Evolutionary conservation across 1,284 basidiomycete species (phyloP), one percentile per base, ranked within the genome.

Genomic region (Schizophyllum amplum): DNA sequence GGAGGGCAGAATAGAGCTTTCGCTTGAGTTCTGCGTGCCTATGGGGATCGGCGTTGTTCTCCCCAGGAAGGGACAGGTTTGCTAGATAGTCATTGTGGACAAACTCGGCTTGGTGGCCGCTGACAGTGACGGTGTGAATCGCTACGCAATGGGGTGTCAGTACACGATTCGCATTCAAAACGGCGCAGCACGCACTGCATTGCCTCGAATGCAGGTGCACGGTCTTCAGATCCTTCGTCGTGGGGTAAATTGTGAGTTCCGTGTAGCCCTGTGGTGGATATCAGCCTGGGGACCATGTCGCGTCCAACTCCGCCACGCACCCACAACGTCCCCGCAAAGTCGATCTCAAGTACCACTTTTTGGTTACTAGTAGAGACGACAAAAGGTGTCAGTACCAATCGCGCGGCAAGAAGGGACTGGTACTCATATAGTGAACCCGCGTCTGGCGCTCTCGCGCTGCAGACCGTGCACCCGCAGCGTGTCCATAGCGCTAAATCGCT

Each of bases 21-120:
- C 96, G 83, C 78, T 98, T 98, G 60, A 97, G 79, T 69, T 98
- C 96, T 5, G 94, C 92, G 72, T 98, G 94, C 48, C 84, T 81
- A 66, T 94, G 92, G 4, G 89, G 77, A 59, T 91, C 86, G 24
- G 67, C 67, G n/a, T 71, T 62, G 1, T 67, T 61, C 72, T 78
- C 82, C 57, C 90, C 78, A 49, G 76, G 79, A 62, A 92, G 78
- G 3, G 48, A 4, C 11, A 50, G 15, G 57, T 83, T 85, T 23
- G 84, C 77, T 24, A 93, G 77, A 1, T 92, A 86, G 69, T 96
- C 87, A 65, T 84, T 73, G 66, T 92, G 84, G 4, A 82, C 77
- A 67, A 90, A 93, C 60, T 91, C 86, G 25, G 89, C 83, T 58
- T 74, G 72, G 66, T 86, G 78, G 42, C 83, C 81, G 49, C 77